Percentiles rank a stretch among this genome's conserved stretches.
Evolutionary conservation across 805 yeast genomes (phyloP).

Genomic region (Kodamaea kakaduensis): DNA sequence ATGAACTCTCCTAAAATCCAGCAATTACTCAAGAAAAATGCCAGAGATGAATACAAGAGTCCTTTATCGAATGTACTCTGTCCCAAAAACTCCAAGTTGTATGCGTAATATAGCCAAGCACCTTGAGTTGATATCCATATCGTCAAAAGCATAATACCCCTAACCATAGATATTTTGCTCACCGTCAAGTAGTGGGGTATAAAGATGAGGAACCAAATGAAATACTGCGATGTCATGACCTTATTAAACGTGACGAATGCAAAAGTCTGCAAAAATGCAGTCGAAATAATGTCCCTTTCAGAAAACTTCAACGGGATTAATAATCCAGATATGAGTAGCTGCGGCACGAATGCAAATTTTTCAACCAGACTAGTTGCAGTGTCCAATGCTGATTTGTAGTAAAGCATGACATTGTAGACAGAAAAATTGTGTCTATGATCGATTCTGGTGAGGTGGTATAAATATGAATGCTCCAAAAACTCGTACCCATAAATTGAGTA

Average conservation of each 20-base stretch:
- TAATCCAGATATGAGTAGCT: conserved; percentile 55
- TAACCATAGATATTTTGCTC: conserved; percentile 28
- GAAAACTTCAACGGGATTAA: conserved; percentile 52
- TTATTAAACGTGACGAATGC: conserved; percentile 43
- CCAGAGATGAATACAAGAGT: conserved; percentile 50
- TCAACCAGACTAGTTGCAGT: conserved; percentile 29
- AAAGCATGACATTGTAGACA: conserved; percentile 71
- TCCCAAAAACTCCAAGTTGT: conserved; percentile 77
- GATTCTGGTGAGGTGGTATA: conserved; percentile 76
- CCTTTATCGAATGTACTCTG: conserved; percentile 56
- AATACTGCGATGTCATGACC: conserved; percentile 91
- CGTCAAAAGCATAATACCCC: conserved; percentile 40
- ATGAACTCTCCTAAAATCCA: conserved; percentile 58
- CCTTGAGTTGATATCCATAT: conserved; percentile 75
- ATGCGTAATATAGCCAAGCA: conserved; percentile 76
- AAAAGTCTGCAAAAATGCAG: conserved; percentile 40
- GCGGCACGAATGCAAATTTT: conserved; percentile 79
- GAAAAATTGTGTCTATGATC: conserved; percentile 97
- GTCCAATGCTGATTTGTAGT: conserved; percentile 48
- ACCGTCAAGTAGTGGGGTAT: conserved; percentile 66
- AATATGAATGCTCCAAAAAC: conserved; percentile 70
- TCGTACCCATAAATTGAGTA: conserved; percentile 67
- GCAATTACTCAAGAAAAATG: conserved; percentile 60
- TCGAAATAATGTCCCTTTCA: conserved; percentile 25
- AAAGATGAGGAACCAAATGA: conserved; percentile 88